Evolutionary conservation across 352 stramenopile genomes (phyloP).

Genomic region (Globisporangium irregulare): DNA sequence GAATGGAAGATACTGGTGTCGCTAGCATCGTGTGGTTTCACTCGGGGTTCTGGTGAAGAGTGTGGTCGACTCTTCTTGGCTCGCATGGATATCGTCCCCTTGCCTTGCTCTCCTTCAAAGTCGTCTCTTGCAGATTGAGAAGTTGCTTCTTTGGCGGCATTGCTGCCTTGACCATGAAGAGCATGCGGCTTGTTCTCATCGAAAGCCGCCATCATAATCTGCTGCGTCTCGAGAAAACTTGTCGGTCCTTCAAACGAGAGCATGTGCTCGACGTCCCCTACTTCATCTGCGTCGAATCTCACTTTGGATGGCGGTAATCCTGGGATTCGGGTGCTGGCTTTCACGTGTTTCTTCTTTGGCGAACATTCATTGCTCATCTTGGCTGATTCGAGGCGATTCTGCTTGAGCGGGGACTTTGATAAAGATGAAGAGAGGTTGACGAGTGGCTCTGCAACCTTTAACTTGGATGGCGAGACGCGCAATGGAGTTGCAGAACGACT

Average conservation of each 20-base stretch:
- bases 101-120: not conserved
- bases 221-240: constrained; percentile 42
- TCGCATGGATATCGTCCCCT: not conserved
- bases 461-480: constrained; percentile 2
- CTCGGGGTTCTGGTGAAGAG: not conserved
- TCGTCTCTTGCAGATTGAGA: not conserved
- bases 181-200: not conserved
- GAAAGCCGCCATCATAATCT: constrained; percentile 22
- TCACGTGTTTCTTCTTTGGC: constrained; percentile 10
- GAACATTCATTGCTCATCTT: not conserved
- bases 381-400: not conserved
- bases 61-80: constrained; percentile 4
- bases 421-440: not conserved
- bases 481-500: constrained; percentile 10
- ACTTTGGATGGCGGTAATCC: not conserved
- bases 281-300: not conserved
- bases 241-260: constrained; percentile 31
- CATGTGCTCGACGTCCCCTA: not conserved
- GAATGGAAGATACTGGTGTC: not conserved
- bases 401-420: constrained; percentile 8
- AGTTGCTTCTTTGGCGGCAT: not conserved
- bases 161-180: not conserved
- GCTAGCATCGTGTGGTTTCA: not conserved
- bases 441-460: not conserved
- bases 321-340: not conserved